These are phyloP conservation scores for Penicillium manginii DNA, from an alignment of 495 filamentous ascomycete genomes.

Conservation along the genomic window DNA sequence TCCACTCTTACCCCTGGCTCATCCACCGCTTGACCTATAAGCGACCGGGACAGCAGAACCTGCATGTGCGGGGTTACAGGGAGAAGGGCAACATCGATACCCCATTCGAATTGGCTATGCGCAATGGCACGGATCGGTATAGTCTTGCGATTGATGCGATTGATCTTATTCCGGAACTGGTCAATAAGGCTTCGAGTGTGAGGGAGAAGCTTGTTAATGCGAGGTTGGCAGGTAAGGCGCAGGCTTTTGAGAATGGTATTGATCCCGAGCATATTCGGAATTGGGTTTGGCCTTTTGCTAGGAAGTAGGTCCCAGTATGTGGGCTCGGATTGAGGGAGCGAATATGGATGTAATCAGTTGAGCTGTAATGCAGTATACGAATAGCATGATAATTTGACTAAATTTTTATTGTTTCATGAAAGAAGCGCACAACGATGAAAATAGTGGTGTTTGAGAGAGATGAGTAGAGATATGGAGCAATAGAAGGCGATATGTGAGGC, in stretches of 20 bases:
- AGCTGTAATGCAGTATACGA: neutral
- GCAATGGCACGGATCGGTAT: conserved; percentile 72
- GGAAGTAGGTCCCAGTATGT: neutral
- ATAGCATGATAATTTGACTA: neutral
- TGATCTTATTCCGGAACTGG: conserved; percentile 59
- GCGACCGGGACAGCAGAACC: conserved; percentile 60
- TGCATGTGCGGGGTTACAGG: conserved; percentile 73
- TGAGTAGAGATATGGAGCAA: no score
- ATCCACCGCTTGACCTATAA: conserved; percentile 74
- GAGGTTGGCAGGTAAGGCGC: conserved; percentile 59
- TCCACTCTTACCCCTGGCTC: conserved; percentile 78
- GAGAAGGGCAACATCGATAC: conserved; percentile 83
- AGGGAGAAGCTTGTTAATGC: conserved; percentile 63
- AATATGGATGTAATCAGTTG: neutral
- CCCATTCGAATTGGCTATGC: conserved; percentile 70
- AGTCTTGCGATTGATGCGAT: conserved; percentile 74
- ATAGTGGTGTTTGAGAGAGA: no score
- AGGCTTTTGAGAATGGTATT: conserved; percentile 66
- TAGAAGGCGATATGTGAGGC: no score
- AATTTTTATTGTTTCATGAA: no score
- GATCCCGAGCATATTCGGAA: conserved; percentile 66
- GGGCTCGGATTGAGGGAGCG: neutral
- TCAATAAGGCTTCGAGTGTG: conserved; percentile 58
- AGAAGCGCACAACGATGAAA: no score
- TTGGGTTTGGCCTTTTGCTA: conserved; percentile 63